phyloP scores from a whole-genome alignment of 2,329 filamentous ascomycete species.

The Aspergillus unguis region DNA sequence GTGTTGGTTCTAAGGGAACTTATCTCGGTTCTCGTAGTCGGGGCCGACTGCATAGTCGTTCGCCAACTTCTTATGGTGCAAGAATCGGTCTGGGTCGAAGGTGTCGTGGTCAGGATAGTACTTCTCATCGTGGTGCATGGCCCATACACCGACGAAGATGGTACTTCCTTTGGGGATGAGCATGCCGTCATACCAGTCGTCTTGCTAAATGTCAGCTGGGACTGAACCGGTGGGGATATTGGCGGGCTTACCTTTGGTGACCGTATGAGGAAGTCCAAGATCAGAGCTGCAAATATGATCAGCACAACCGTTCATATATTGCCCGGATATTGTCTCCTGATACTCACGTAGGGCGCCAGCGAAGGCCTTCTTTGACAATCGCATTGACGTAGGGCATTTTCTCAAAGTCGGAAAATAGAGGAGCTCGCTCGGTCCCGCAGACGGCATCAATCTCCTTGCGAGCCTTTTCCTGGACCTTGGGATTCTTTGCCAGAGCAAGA shows the following conservation, averaged over 20 bases:
- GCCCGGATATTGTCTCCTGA: not conserved
- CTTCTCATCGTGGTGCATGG: not conserved
- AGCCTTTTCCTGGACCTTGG: not conserved
- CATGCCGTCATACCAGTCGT: not conserved
- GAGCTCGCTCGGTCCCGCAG: not conserved
- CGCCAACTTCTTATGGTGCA: not conserved
- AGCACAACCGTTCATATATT: not conserved
- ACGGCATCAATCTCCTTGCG: not conserved
- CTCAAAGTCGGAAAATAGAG: not conserved
- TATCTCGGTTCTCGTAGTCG: not conserved
- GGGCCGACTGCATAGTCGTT: not conserved
- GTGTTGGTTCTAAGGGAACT: not conserved
- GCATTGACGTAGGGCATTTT: not conserved
- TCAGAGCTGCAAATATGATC: not conserved
- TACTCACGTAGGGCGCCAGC: not conserved
- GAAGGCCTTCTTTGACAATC: not conserved
- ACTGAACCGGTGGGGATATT: not conserved
- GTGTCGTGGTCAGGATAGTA: not conserved
- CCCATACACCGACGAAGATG: not conserved
- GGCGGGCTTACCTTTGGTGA: not conserved
- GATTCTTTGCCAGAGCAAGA: not conserved
- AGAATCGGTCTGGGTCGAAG: not conserved
- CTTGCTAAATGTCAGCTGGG: not conserved
- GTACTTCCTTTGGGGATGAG: not conserved
- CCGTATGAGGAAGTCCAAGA: not conserved